Evolutionary conservation across 2,329 filamentous ascomycete genomes (phyloP).

Genomic region (Akanthomyces dipterigenus): DNA sequence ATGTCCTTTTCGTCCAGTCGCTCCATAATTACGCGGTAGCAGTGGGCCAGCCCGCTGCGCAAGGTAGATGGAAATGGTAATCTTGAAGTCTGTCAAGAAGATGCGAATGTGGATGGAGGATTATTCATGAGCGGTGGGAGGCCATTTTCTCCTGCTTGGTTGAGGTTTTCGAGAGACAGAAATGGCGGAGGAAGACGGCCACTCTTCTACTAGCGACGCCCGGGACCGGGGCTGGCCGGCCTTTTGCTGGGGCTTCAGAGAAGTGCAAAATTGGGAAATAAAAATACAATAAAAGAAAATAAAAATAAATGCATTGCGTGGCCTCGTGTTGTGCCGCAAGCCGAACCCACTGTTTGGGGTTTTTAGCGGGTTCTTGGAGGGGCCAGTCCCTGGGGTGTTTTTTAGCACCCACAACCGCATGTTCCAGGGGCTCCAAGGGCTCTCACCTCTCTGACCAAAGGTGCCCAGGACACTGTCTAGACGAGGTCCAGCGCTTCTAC

Average conservation of each 20-base stretch:
- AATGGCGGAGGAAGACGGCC: not conserved
- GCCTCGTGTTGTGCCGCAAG: not conserved
- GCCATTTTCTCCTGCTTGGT: not conserved
- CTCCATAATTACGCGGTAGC: constrained; percentile 9
- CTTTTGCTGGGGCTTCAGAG: not conserved
- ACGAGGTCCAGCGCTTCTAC: too few relatives aligned
- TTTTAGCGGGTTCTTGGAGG: too few relatives aligned
- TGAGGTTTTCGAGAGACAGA: not conserved
- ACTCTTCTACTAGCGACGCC: not conserved
- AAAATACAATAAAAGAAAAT: not conserved
- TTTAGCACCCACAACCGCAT: too few relatives aligned
- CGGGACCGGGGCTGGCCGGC: not conserved
- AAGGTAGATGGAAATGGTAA: not conserved
- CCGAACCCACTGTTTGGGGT: too few relatives aligned
- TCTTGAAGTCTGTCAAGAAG: not conserved
- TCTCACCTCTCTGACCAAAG: too few relatives aligned
- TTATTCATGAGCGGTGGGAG: too few relatives aligned
- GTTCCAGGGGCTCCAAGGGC: too few relatives aligned
- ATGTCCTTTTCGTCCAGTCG: constrained; percentile 2
- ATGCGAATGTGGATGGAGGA: not conserved
- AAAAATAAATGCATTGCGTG: not conserved
- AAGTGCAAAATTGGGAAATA: not conserved
- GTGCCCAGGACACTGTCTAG: too few relatives aligned
- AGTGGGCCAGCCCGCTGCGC: constrained; percentile 4
- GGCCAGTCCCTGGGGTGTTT: too few relatives aligned